Base-by-base conservation (phyloP, 495 filamentous ascomycete species). In the Lepidopterella palustris region DNA sequence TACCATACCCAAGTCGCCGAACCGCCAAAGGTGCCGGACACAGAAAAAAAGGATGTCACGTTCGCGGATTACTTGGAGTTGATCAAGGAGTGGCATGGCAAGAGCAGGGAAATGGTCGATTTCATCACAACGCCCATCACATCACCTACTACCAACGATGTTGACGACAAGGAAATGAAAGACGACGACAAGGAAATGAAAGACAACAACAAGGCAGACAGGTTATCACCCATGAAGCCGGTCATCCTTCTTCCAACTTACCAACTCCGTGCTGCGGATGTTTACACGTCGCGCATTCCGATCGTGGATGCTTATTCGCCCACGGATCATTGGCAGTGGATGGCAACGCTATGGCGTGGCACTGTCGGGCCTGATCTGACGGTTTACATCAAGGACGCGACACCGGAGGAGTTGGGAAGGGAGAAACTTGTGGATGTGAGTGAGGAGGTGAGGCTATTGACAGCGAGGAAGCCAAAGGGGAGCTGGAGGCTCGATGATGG, bases 241-340 rank as follows among this genome's bases (percentile, higher is more conserved):
- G 76, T 95, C n/a, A 83, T 89, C 3, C 71, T 96, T 5, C 72
- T 95, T 0, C 82, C 88, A 0, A 82, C 84, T 15, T 96, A 86
- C 70, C 83, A 87, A 58, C 82, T 97, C 13, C 88, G 84, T 1
- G 82, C 82, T 0, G 85, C 87, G 5, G 88, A 97, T 67, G 72
- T 78, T 29, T 92, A 86, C 64, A 86, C 91, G 0, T 81, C 78
- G 52, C 74, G 78, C 15, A 82, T 92, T 10, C 87, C 87, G 6
- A 87, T 95, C 50, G 73, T 77, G 10, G 92, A 96, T 63, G 77
- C 82, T 2, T 96, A 95, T 69, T 80, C 81, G 0, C 85, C 89
- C 0, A 76, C 89, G 27, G 90, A 98, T 67, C 93, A 98, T 70
- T 98, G 93, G 93, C 90, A 96, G 73, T 97, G 93, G 93, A 89